Base-by-base conservation (phyloP, 2,329 filamentous ascomycete genomes). In the Clarireedia sp. region DNA sequence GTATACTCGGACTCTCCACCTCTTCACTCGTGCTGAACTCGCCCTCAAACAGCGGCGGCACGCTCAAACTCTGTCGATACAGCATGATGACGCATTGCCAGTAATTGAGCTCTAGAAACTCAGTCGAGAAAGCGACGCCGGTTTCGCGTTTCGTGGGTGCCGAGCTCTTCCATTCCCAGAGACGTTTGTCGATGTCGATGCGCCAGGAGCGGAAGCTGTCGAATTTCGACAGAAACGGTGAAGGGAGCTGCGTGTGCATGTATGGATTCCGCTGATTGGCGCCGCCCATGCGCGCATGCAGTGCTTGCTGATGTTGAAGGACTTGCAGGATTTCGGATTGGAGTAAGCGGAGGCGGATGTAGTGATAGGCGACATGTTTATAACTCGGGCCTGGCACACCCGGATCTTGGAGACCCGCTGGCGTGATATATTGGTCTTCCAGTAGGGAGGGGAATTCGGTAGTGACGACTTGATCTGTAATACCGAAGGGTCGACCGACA, bases 1-100 rank as follows among this genome's bases (percentile, higher is more conserved):
- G 81, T 9, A 83, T 73, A 1, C 77, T 79, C 2, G 81, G 80
- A 62, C 80, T 83, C 63, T 83, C 79, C 33, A 86, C 80, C 63
- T 86, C 82, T 57, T 80, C 79, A 4, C 81, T 79, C 1, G 81
- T 81, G 63, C 82, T 79, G 63, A 84, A 83, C 71, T 96, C 92
- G 53, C 84, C 84, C 53, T 91, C 89, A 56, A 97, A 83, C 66
- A 90, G 83, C 41, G 87, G 82, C 0, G 92, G 92, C 17, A 96
- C 89, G 48, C 89, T 87, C 59, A 96, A 72, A 69, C 90, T 94
- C 70, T 96, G 92, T 54, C 92, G 80, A 69, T 97, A 97, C 19
- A 97, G 80, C 86, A 96, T 90, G 62, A 96, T 95, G 58, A 97
- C 85, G 3, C 90, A 90, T 69, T 96, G 92, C 91, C 92, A 97